These are phyloP conservation scores for Carex scoparia DNA, from an alignment of 176 grass and related monocot genomes.

Conservation along the genomic window DNA sequence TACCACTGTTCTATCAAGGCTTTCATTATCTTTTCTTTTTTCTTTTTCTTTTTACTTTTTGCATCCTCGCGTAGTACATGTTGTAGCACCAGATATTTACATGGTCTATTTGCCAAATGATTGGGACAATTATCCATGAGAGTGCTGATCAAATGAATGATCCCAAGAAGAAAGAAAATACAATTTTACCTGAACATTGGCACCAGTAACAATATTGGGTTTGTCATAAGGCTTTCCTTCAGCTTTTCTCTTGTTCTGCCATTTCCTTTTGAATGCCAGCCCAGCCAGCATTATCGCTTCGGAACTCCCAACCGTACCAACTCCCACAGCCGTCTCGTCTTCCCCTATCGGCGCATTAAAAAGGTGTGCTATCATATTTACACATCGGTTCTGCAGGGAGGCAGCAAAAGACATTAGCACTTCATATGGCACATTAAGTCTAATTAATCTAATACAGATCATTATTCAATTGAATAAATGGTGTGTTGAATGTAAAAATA, in stretches of 20 bases:
- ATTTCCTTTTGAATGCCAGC: slow-evolving; percentile 79
- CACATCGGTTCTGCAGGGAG: slow-evolving; percentile 60
- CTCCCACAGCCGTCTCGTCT: slow-evolving; percentile 53
- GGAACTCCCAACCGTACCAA: slow-evolving; percentile 65
- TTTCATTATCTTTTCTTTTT: neutral
- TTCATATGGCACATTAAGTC: neutral
- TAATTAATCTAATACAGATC: neutral
- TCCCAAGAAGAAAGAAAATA: neutral
- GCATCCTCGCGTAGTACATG: neutral
- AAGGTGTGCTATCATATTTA: slow-evolving; percentile 81
- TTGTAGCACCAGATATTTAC: neutral
- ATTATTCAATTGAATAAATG: neutral
- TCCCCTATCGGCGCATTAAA: slow-evolving; percentile 61
- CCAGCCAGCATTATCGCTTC: slow-evolving; percentile 87
- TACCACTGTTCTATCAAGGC: neutral
- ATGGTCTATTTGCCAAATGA: neutral
- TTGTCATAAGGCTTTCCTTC: slow-evolving; percentile 68
- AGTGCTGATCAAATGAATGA: neutral
- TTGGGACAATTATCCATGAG: neutral
- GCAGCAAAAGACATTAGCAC: slow-evolving; percentile 20
- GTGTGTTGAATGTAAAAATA: neutral
- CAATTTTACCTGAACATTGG: slow-evolving; percentile 68
- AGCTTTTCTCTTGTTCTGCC: slow-evolving; percentile 68
- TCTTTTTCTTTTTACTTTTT: no score
- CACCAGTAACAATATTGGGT: slow-evolving; percentile 85